Conservation (phyloP, 2,329 filamentous ascomycete genomes). For the Trichoderma harzianum region DNA sequence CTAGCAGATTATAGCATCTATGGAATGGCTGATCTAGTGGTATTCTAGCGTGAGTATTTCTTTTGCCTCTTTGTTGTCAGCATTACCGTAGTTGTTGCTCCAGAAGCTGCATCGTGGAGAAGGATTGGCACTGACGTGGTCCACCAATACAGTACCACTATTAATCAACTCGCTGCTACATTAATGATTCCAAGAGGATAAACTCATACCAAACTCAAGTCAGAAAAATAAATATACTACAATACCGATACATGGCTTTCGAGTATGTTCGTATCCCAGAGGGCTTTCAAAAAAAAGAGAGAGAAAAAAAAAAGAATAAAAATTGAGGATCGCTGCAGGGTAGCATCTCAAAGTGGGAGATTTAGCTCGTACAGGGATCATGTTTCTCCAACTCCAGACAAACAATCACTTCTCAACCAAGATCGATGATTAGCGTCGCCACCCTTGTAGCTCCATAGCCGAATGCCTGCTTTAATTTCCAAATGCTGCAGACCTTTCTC, state of each 20-base stretch:
- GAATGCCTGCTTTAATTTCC: not conserved
- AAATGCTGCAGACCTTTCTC: not conserved
- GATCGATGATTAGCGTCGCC: slow-evolving; percentile 10
- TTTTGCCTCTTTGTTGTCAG: not conserved
- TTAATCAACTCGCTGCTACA: not conserved
- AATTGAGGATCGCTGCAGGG: not conserved
- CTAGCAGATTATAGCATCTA: not conserved
- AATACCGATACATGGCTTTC: not conserved
- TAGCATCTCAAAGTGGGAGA: not conserved
- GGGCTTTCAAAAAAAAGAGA: not conserved
- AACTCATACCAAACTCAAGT: not conserved
- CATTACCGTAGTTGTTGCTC: not conserved
- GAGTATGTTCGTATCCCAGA: not conserved
- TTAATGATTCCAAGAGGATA: not conserved
- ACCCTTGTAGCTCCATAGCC: not conserved
- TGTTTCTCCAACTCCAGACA: not conserved
- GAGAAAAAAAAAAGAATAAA: not conserved
- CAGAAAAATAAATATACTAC: no score
- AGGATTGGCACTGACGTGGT: not conserved
- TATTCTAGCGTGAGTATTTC: not conserved
- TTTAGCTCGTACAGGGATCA: not conserved
- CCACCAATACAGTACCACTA: not conserved
- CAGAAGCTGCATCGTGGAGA: not conserved
- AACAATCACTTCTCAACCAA: slow-evolving; percentile 7
- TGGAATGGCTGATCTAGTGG: not conserved